These are phyloP conservation scores for Aspergillus sclerotioniger DNA, from an alignment of 495 filamentous ascomycete genomes.

Conservation along the genomic window DNA sequence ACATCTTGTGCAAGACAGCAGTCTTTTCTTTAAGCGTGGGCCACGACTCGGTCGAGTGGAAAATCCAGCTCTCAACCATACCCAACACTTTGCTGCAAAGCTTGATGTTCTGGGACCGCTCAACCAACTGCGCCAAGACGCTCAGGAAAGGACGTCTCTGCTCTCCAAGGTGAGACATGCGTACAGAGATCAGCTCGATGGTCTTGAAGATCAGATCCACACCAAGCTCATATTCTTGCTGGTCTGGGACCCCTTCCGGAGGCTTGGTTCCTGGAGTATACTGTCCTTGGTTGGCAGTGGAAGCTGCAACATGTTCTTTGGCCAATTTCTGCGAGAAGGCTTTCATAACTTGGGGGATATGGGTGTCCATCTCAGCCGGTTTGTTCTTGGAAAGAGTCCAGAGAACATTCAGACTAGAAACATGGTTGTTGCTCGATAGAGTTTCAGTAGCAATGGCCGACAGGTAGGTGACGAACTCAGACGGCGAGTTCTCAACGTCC, in stretches of 20 bases:
- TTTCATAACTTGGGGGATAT: slow-evolving; percentile 87
- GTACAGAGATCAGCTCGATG: slow-evolving; percentile 82
- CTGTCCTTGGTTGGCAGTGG: slow-evolving; percentile 48
- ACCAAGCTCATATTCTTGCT: slow-evolving; percentile 79
- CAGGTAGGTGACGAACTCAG: slow-evolving; percentile 78
- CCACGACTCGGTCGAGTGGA: slow-evolving; percentile 87
- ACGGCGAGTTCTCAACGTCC: slow-evolving; percentile 69
- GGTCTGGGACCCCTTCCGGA: slow-evolving; percentile 59
- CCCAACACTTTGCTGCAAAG: slow-evolving; percentile 88
- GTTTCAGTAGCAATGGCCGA: slow-evolving; percentile 78
- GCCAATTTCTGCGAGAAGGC: slow-evolving; percentile 88
- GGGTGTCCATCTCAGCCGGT: slow-evolving; percentile 81
- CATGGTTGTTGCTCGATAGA: slow-evolving; percentile 72
- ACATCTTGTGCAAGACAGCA: slow-evolving; percentile 95
- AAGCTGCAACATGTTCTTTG: slow-evolving; percentile 85
- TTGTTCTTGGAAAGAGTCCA: slow-evolving; percentile 85
- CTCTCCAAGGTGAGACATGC: slow-evolving; percentile 93
- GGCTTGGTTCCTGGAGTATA: slow-evolving; percentile 41
- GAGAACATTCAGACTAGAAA: slow-evolving; percentile 84
- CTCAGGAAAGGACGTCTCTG: slow-evolving; percentile 89
- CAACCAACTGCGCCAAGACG: slow-evolving; percentile 88
- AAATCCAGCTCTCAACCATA: slow-evolving; percentile 96
- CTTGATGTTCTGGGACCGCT: slow-evolving; percentile 80
- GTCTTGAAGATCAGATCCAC: slow-evolving; percentile 88
- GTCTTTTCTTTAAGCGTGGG: slow-evolving; percentile 98